Evolutionary conservation across 176 grass and related monocot genomes (phyloP).

Genomic region (Elymus sibiricus): DNA sequence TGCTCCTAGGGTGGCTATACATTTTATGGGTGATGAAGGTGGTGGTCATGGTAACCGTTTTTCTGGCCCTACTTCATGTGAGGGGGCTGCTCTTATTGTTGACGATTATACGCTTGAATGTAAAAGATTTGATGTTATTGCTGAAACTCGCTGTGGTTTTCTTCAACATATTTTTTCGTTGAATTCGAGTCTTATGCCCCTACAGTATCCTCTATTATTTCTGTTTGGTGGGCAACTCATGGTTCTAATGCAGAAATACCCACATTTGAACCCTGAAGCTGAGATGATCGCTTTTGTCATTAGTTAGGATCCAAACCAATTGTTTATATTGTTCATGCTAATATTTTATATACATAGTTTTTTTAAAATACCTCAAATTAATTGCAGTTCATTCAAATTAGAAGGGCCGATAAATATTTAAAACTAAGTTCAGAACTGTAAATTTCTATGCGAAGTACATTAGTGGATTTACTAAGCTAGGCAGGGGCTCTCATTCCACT

Average conservation of each 20-base stretch:
- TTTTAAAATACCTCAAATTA: background rate
- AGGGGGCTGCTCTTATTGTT: no score
- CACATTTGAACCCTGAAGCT: constrained; percentile 68
- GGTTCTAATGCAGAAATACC: constrained; percentile 61
- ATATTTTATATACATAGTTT: background rate
- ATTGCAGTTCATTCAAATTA: background rate
- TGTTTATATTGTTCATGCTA: constrained; percentile 16
- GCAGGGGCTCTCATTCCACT: background rate
- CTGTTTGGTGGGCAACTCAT: constrained; percentile 9
- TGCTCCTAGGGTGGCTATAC: no score
- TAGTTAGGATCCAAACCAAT: constrained; percentile 25
- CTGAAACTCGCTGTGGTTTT: background rate
- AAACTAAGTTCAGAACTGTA: constrained; percentile 13
- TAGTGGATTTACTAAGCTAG: background rate
- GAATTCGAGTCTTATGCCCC: no score
- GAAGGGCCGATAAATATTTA: background rate
- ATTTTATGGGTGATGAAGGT: no score
- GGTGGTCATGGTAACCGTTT: no score
- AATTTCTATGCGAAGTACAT: background rate
- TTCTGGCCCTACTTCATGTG: no score
- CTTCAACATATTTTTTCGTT: no score
- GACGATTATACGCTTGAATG: no score
- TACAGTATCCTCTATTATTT: no score
- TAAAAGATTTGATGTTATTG: constrained; percentile 31
- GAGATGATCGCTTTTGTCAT: constrained; percentile 23